These are phyloP conservation scores for Aspergillus olivimuriae DNA, from an alignment of 495 filamentous ascomycete genomes.

Conservation along the genomic window DNA sequence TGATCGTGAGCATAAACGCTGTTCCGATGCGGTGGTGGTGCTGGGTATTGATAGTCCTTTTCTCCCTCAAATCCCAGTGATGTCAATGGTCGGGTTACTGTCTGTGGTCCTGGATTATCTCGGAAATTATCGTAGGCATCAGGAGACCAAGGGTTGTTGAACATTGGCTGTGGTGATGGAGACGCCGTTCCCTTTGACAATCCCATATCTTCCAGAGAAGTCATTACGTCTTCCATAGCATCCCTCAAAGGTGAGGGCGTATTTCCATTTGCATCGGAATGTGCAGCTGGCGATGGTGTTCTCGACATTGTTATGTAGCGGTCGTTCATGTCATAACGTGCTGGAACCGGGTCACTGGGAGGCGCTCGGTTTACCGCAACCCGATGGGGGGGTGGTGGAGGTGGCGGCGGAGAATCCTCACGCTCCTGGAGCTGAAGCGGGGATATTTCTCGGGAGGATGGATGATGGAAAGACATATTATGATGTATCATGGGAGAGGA, in stretches of 20 bases:
- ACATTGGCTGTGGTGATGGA: conserved; percentile 44
- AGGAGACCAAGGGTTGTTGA: conserved; percentile 81
- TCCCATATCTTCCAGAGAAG: conserved; percentile 85
- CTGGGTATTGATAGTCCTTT: conserved; percentile 42
- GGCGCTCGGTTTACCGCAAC: conserved; percentile 26
- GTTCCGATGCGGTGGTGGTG: conserved; percentile 23
- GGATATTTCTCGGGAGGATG: conserved; percentile 31
- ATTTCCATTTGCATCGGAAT: conserved; percentile 56
- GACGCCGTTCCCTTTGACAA: conserved; percentile 47
- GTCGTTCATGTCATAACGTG: conserved; percentile 43
- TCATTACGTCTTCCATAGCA: conserved; percentile 98
- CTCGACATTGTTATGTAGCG: conserved; percentile 42
- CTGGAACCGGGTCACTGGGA: conserved; percentile 27
- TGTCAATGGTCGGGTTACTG: conserved; percentile 54
- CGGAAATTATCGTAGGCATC: conserved; percentile 70
- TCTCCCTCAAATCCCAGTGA: conserved; percentile 60
- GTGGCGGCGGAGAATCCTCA: conserved; percentile 41
- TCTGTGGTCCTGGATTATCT: conserved; percentile 25
- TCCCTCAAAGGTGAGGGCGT: conserved; percentile 88
- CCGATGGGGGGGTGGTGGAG: conserved; percentile 36
- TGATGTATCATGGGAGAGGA: conserved; percentile 19
- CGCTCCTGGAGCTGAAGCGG: conserved; percentile 28
- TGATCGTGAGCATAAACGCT: conserved; percentile 39
- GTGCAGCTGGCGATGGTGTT: conserved; percentile 56
- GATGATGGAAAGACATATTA: conserved; percentile 20